Evolutionary conservation across 2,329 filamentous ascomycete genomes (phyloP).

Genomic region (Dactylellina leptospora): DNA sequence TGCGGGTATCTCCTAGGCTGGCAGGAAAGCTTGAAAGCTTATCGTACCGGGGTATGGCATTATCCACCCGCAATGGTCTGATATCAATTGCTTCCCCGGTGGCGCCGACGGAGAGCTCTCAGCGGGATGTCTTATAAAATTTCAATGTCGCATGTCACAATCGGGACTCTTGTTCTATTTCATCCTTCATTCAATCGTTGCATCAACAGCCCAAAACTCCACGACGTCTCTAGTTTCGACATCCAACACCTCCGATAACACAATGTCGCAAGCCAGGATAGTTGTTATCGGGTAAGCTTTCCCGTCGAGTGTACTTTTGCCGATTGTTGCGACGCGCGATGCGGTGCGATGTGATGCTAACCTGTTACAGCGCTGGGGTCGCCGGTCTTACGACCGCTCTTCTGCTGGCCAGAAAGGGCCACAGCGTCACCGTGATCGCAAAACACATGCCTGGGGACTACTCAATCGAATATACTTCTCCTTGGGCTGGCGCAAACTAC

Average conservation of each 20-base stretch:
- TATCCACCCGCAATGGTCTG: constrained; percentile 5
- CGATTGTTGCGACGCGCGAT: not conserved
- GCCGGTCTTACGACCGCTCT: constrained; percentile 73
- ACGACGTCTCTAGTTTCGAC: not conserved
- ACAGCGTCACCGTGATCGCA: constrained; percentile 75
- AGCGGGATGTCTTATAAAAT: not conserved
- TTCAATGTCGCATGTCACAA: not conserved
- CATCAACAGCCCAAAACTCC: not conserved
- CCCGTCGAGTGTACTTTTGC: not conserved
- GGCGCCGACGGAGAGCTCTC: constrained; percentile 13
- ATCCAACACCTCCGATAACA: constrained; percentile 14
- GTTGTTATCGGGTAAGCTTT: constrained; percentile 64
- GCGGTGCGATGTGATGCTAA: not conserved
- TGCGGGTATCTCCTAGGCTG: not conserved
- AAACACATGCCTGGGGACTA: constrained; percentile 96
- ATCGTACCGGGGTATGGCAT: not conserved
- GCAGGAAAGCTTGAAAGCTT: not conserved
- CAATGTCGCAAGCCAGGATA: constrained; percentile 58
- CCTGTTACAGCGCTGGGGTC: constrained; percentile 68
- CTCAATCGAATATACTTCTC: constrained; percentile 87
- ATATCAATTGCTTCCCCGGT: constrained; percentile 26
- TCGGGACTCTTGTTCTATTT: not conserved
- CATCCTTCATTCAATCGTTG: not conserved
- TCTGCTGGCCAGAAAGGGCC: constrained; percentile 67
- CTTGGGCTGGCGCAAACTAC: constrained; percentile 86